A percentile compares a stretch with the other conserved stretches of the same genome.
These are phyloP conservation scores for Metrosideros polymorpha DNA, from an alignment of 441 rosid genomes.

Conservation along the genomic window DNA sequence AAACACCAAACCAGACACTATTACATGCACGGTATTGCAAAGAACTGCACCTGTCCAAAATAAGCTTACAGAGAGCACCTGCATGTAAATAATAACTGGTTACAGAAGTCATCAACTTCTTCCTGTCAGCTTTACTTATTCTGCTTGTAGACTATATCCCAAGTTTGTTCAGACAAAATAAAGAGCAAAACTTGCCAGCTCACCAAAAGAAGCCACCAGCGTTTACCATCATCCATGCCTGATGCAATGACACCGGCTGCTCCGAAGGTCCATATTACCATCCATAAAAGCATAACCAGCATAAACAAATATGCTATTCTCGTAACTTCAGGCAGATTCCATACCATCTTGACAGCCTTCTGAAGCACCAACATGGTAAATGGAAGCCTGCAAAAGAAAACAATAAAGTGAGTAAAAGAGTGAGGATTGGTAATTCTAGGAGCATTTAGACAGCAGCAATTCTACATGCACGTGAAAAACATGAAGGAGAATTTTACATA, in stretches of 20 bases:
- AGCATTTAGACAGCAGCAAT: neutral
- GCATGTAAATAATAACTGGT: constrained; percentile 19
- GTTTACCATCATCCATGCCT: constrained; percentile 51
- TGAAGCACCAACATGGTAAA: constrained; percentile 81
- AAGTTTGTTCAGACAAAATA: constrained; percentile 11
- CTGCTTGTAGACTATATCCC: constrained; percentile 16
- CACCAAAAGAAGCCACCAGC: constrained; percentile 99
- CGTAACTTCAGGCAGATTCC: constrained; percentile 84
- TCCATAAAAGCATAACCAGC: constrained; percentile 79
- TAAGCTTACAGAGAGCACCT: constrained; percentile 89
- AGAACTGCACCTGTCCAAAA: constrained; percentile 98
- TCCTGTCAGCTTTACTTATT: constrained; percentile 1
- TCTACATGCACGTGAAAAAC: neutral
- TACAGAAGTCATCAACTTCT: constrained; percentile 4
- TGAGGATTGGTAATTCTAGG: neutral
- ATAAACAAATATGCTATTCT: constrained; percentile 76
- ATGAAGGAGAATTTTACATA: neutral
- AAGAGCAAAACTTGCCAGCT: constrained; percentile 95
- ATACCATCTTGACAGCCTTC: constrained; percentile 76
- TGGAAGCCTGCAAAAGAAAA: constrained; percentile 49
- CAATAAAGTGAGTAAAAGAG: neutral
- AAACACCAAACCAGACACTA: constrained; percentile 92
- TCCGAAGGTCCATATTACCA: constrained; percentile 89
- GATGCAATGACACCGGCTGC: constrained; percentile 95
- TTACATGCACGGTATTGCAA: constrained; percentile 90